A percentile compares a stretch with the other conserved stretches of the same genome.
Conservation (phyloP, 1,284 basidiomycete genomes). For the Ceratobasidium sp. region DNA sequence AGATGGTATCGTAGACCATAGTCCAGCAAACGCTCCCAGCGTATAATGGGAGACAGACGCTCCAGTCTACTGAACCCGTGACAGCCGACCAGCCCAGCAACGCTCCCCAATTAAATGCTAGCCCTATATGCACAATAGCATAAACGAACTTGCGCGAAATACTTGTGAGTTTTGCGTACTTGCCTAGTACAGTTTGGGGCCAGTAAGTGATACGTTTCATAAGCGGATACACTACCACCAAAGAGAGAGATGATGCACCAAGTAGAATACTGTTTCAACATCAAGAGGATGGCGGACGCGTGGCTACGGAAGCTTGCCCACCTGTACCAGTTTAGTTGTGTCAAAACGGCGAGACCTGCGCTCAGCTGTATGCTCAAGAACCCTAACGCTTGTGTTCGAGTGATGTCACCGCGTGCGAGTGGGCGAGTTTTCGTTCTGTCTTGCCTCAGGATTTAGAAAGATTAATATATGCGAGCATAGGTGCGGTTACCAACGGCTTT, state of each 20-base stretch:
- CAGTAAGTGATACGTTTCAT: conserved; percentile 99
- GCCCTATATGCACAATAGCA: conserved; percentile 61
- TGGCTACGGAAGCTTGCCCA: conserved; percentile 53
- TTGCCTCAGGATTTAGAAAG: conserved; percentile 48
- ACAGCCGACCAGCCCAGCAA: conserved; percentile 97
- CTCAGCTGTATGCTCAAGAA: conserved; percentile 89
- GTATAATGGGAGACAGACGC: conserved; percentile 87
- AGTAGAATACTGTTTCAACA: conserved; percentile 75
- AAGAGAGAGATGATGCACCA: conserved; percentile 87
- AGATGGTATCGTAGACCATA: conserved; percentile 96
- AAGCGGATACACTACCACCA: conserved; percentile 92
- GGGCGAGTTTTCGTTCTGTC: conserved; percentile 74
- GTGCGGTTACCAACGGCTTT: conserved; percentile 83
- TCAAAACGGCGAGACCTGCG: conserved; percentile 86
- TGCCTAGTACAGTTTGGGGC: conserved; percentile 94
- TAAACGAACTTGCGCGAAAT: background rate
- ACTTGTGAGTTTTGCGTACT: conserved; percentile 21
- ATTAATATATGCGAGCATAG: conserved; percentile 40
- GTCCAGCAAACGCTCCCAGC: conserved; percentile 93
- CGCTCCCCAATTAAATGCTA: conserved; percentile 98
- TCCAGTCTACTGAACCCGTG: conserved; percentile 84
- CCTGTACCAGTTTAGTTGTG: conserved; percentile 97
- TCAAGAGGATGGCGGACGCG: background rate
- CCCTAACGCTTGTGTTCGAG: conserved; percentile 75
- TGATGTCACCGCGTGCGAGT: conserved; percentile 86